A percentile compares a stretch with the other conserved stretches of the same genome.
These are phyloP conservation scores for Silybum marianum DNA, from an alignment of 129 eudicot genomes.

Conservation along the genomic window DNA sequence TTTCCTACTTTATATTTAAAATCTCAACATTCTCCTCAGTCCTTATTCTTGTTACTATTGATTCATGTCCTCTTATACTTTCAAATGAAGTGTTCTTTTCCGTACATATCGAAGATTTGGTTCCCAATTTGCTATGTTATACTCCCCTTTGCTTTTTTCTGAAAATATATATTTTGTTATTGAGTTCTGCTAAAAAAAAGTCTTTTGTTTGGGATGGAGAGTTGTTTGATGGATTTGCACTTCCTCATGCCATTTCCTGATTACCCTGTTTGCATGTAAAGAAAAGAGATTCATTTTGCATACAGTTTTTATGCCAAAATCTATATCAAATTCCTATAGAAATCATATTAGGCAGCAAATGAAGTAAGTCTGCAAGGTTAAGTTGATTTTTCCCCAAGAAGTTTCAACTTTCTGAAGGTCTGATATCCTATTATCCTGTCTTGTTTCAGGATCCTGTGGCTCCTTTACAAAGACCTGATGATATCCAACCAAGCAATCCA, in stretches of 20 bases:
- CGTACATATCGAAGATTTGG: too few species aligned
- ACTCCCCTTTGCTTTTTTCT: background rate
- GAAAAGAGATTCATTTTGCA: background rate
- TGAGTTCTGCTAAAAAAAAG: background rate
- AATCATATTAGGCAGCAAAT: background rate
- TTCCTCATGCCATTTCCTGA: background rate
- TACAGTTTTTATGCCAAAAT: background rate
- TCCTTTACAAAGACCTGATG: constrained; percentile 96
- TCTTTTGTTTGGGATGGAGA: background rate
- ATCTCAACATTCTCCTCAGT: too few species aligned
- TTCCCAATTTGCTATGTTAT: too few species aligned
- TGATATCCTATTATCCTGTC: constrained; percentile 11
- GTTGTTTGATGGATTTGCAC: background rate
- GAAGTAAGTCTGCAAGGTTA: background rate
- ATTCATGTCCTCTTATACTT: too few species aligned
- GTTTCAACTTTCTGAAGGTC: background rate
- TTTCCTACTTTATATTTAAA: too few species aligned
- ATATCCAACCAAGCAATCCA: constrained; percentile 73
- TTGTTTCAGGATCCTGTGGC: constrained; percentile 74
- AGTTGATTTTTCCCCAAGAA: background rate
- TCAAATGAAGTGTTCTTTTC: too few species aligned
- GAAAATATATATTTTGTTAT: background rate
- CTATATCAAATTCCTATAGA: background rate
- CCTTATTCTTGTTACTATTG: too few species aligned
- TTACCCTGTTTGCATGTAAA: constrained; percentile 2